These are phyloP conservation scores for Phlyctochytrium arcticum DNA, from an alignment of 192 early-diverging fungal genomes.

Conservation along the genomic window DNA sequence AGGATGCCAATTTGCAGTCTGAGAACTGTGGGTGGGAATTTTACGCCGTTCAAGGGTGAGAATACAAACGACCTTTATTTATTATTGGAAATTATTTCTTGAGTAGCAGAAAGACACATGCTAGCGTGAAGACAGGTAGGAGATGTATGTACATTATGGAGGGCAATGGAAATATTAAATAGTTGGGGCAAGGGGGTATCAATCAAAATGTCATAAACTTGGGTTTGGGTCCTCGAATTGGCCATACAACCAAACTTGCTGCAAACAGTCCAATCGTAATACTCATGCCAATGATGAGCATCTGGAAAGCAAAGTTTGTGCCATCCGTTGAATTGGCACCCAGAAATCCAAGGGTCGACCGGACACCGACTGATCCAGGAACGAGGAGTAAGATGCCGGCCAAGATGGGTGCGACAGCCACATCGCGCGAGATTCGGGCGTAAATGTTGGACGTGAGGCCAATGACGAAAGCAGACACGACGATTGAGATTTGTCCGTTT, in stretches of 20 bases:
- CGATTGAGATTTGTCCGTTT: slow-evolving; percentile 35
- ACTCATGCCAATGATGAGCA: slow-evolving; percentile 42
- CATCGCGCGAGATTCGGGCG: slow-evolving; percentile 64
- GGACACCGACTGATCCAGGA: slow-evolving; percentile 76
- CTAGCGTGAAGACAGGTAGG: no score
- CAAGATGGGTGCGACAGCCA: slow-evolving; percentile 76
- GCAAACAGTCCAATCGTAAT: slow-evolving; percentile 47
- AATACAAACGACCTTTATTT: no score
- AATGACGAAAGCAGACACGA: slow-evolving; percentile 71
- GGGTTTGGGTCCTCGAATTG: slow-evolving; percentile 36
- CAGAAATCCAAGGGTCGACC: slow-evolving; percentile 58
- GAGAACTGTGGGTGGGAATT: no score
- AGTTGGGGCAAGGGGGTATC: no score
- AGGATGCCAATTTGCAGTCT: no score
- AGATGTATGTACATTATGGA: no score
- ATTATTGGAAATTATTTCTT: no score
- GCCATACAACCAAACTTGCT: slow-evolving; percentile 40
- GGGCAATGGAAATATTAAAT: no score
- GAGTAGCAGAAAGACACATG: no score
- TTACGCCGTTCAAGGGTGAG: no score
- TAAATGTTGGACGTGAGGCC: slow-evolving; percentile 76
- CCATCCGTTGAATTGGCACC: slow-evolving; percentile 29
- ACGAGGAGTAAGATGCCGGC: slow-evolving; percentile 79
- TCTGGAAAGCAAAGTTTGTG: slow-evolving; percentile 41
- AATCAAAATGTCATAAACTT: slow-evolving; percentile 40